Conservation (phyloP, 495 filamentous ascomycete species). For the Penicillium robsamsonii region DNA sequence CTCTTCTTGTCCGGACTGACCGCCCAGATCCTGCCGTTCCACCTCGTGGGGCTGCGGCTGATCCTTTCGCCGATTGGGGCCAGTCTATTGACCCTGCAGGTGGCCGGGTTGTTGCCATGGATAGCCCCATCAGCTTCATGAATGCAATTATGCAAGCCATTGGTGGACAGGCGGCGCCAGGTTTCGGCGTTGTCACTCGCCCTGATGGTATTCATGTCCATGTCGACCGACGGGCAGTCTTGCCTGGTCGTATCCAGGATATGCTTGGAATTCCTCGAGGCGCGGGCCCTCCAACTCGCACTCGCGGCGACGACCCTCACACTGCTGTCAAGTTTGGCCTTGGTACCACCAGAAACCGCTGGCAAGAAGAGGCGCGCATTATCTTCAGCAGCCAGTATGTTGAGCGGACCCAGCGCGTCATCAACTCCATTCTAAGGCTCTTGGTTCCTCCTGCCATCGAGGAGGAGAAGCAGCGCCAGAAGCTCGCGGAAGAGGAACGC, state of each 20-base stretch:
- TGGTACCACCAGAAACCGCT: slow-evolving; percentile 67
- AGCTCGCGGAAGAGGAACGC: slow-evolving; percentile 48
- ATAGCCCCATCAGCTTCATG: slow-evolving; percentile 62
- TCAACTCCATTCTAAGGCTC: slow-evolving; percentile 67
- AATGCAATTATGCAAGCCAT: slow-evolving; percentile 60
- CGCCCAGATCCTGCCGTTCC: slow-evolving; percentile 34
- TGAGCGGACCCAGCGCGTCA: slow-evolving; percentile 70
- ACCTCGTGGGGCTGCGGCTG: slow-evolving; percentile 31
- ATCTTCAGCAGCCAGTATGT: slow-evolving; percentile 67
- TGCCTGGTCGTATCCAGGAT: slow-evolving; percentile 56
- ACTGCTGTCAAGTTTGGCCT: slow-evolving; percentile 70
- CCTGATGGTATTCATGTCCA: slow-evolving; percentile 59
- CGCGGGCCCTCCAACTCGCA: slow-evolving; percentile 42
- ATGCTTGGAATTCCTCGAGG: slow-evolving; percentile 54
- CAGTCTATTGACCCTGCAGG: slow-evolving; percentile 52
- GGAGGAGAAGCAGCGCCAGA: slow-evolving; percentile 63
- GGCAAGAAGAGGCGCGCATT: slow-evolving; percentile 88
- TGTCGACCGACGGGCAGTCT: slow-evolving; percentile 47
- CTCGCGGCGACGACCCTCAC: slow-evolving; percentile 54
- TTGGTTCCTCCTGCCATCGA: slow-evolving; percentile 84
- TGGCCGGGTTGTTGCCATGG: slow-evolving; percentile 49
- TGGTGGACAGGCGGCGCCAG: slow-evolving; percentile 46
- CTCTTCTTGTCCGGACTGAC: slow-evolving; percentile 57
- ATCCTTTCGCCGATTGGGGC: slow-evolving; percentile 54
- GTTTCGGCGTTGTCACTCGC: slow-evolving; percentile 55